These are phyloP conservation scores for Cyclotella distinguenda DNA, from an alignment of 108 stramenopile genomes.

Conservation along the genomic window DNA sequence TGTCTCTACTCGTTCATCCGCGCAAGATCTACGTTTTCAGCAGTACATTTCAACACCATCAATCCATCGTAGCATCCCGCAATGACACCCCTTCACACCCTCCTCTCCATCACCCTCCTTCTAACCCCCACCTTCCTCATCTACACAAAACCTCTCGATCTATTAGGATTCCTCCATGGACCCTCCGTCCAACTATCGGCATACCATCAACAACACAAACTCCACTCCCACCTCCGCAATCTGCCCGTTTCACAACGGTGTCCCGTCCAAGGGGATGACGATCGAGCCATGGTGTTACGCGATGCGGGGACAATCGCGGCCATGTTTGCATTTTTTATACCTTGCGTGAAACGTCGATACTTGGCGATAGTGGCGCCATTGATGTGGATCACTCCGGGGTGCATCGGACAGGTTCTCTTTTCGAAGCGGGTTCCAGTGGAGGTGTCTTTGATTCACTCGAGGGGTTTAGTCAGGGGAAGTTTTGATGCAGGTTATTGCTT, in stretches of 20 bases:
- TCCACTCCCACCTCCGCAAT: not conserved
- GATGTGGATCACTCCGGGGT: not conserved
- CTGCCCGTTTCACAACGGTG: not conserved
- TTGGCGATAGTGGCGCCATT: not conserved
- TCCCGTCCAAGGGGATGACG: not conserved
- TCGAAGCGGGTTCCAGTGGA: conserved; percentile 12
- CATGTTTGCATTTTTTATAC: not conserved
- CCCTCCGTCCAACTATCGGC: conserved; percentile 9
- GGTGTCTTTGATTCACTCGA: not conserved
- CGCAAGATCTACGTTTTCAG: not conserved
- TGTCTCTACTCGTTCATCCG: too few relatives aligned
- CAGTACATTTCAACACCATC: not conserved
- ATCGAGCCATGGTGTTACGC: conserved; percentile 1
- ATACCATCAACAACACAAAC: not conserved
- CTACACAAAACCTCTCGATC: not conserved
- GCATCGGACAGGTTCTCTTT: conserved; percentile 13
- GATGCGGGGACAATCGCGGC: conserved; percentile 21
- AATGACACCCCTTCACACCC: conserved; percentile 12
- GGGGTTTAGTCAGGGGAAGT: not conserved
- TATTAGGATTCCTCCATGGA: conserved; percentile 14
- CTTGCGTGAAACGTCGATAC: not conserved
- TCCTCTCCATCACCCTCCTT: not conserved
- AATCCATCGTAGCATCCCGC: not conserved
- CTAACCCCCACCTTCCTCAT: not conserved
- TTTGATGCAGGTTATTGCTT: not conserved